Base-by-base conservation (phyloP, 1,284 basidiomycete genomes). In the Xerocomus minutiporus region DNA sequence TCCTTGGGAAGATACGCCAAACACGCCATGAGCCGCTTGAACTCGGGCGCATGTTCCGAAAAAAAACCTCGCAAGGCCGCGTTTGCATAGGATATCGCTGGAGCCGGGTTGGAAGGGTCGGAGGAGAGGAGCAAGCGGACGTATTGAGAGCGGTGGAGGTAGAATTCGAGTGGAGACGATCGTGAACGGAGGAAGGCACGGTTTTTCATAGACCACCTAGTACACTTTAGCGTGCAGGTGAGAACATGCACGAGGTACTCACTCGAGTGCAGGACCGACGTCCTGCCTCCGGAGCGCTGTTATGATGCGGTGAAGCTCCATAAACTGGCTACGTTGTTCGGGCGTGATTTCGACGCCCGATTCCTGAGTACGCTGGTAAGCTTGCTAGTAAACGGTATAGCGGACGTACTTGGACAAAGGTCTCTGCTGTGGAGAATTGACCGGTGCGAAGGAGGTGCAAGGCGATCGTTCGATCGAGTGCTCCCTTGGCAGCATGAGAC, bases 101-200 rank as follows among this genome's bases (percentile, higher is more conserved):
- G 70, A 13, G 74, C 58, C 23, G 75, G 69, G 61, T 84, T 70
- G 34, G 82, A 76, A 43, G 77, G 79, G 57, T 80, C 73, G 7
- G 79, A 73, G 4, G 78, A 78, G 25, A 88, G 73, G 12, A 91
- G 77, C 3, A 93, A 73, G 5, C 82, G 82, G 48, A 94, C 80
- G 67, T 90, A 94, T 62, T 91, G 84, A 12, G 90, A 91, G 26
- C 91, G 88, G 64, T 96, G 92, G 17, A 96, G 80, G 65, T 87
- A 75, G 68, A 94, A 97, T 58, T 92, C 88, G 8, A 97, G 77
- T 0, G 88, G 79, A 0, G 91, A 94, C 4, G 80, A 81, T 12
- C 88, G 83, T 1, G 77, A 71, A 34, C 75, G 73, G 6, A 95
- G 76, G 66, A 90, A 93, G 1, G 63, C 53, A 36, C 79, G 77